These are phyloP conservation scores for Avicennia marina DNA, from an alignment of 257 asterid species.

Conservation along the genomic window DNA sequence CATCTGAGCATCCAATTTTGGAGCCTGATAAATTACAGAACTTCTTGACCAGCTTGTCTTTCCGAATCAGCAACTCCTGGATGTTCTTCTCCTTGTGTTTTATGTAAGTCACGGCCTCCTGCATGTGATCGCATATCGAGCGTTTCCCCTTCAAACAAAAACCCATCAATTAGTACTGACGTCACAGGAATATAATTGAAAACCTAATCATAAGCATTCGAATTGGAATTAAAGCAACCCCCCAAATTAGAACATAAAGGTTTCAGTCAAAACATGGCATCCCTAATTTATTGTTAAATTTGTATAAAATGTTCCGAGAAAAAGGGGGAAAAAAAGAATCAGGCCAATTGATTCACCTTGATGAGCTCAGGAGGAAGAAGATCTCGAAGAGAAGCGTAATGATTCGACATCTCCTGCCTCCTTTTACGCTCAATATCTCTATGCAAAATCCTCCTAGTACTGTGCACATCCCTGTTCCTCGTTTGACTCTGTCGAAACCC, in stretches of 20 bases:
- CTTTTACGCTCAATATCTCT: constrained; percentile 40
- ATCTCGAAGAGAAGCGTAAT: constrained; percentile 33
- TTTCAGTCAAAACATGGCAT: background rate
- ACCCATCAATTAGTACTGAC: too few relatives aligned
- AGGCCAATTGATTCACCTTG: constrained; percentile 24
- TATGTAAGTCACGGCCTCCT: too few relatives aligned
- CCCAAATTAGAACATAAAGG: background rate
- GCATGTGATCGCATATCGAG: constrained; percentile 20
- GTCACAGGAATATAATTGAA: too few relatives aligned
- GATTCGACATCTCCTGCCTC: constrained; percentile 40
- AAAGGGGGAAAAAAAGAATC: too few relatives aligned
- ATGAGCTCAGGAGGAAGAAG: constrained; percentile 36
- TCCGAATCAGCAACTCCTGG: too few relatives aligned
- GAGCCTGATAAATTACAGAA: too few relatives aligned
- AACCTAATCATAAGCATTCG: too few relatives aligned
- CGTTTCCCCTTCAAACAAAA: constrained; percentile 66
- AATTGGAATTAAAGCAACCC: background rate
- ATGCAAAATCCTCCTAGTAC: constrained; percentile 29
- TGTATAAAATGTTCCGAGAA: too few relatives aligned
- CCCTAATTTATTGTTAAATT: too few relatives aligned
- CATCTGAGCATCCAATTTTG: too few relatives aligned
- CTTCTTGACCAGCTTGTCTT: too few relatives aligned
- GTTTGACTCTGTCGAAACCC: background rate
- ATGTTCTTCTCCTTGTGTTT: too few relatives aligned
- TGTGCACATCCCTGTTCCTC: background rate